These are phyloP conservation scores for Termitomyces sp. DNA, from an alignment of 768 basidiomycete genomes.

Conservation along the genomic window DNA sequence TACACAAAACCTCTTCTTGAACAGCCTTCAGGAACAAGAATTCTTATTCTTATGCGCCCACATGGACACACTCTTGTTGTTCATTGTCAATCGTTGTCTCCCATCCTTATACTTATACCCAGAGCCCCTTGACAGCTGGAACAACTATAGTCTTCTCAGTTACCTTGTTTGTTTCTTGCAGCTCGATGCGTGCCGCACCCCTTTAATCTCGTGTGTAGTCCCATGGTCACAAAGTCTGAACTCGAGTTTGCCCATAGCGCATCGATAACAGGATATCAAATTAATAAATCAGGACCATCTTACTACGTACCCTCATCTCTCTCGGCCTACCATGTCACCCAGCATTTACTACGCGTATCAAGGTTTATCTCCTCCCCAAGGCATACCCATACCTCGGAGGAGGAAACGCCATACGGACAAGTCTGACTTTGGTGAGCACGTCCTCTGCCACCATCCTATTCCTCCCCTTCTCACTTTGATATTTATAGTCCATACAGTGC, in stretches of 20 bases:
- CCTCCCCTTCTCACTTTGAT: background rate
- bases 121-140: background rate
- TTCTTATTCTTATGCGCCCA: background rate
- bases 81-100: background rate
- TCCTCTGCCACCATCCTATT: too few relatives aligned
- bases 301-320: background rate
- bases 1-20: background rate
- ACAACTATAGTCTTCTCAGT: background rate
- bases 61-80: background rate
- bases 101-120: background rate
- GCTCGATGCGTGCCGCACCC: background rate
- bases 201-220: conserved; percentile 3
- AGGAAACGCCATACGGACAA: background rate
- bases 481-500: conserved; percentile 6
- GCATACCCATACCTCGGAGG: conserved; percentile 9
- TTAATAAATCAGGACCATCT: background rate
- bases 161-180: background rate
- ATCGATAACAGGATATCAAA: conserved; percentile 5
- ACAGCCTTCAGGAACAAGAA: background rate
- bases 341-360: conserved; percentile 2
- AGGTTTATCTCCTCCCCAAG: background rate
- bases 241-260: background rate
- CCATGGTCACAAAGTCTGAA: background rate
- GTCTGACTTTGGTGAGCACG: conserved; percentile 2
- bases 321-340: background rate